Evolutionary conservation across 345 rosid genomes (phyloP).

Genomic region (Rubroshorea leprosula): DNA sequence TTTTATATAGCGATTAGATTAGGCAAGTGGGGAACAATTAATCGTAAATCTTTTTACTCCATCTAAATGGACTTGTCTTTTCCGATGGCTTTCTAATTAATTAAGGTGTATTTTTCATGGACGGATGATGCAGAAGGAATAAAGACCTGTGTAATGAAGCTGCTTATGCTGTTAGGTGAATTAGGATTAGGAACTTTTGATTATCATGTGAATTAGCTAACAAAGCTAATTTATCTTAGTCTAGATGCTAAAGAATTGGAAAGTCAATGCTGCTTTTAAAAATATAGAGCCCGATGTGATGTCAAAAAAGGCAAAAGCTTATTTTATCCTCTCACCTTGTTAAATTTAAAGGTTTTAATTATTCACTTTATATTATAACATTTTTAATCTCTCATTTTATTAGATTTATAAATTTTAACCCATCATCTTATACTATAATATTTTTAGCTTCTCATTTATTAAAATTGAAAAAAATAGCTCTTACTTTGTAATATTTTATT

Average conservation of each 20-base stretch:
- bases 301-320: no score
- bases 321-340: no score
- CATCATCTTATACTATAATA: no score
- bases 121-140: neutral
- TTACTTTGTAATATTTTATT: no score
- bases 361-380: no score
- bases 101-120: neutral
- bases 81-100: neutral
- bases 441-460: no score
- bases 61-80: neutral
- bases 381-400: no score
- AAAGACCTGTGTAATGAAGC: neutral
- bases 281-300: no score
- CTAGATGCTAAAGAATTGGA: neutral
- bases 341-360: no score
- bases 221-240: conserved; percentile 1
- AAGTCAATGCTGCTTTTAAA: neutral
- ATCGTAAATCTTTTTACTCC: neutral
- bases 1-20: no score
- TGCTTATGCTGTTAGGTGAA: neutral
- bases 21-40: neutral
- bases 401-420: no score
- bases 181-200: neutral
- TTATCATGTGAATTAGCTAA: neutral
- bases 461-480: no score